phyloP scores from a whole-genome alignment of 2,329 filamentous ascomycete species.

The Exutisphaerella laricina region DNA sequence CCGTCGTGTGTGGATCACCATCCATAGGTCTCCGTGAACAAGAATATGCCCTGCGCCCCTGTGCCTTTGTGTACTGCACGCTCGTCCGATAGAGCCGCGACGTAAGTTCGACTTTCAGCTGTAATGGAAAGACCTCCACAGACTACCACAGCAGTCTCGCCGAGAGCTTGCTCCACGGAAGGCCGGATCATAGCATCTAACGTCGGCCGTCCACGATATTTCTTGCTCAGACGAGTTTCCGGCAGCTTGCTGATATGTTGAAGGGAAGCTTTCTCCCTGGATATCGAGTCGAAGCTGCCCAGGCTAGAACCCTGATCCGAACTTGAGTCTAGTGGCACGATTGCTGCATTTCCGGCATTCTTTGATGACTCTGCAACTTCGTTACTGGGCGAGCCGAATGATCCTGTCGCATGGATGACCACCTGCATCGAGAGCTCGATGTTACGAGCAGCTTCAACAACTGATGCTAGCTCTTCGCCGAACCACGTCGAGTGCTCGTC shows the following conservation, averaged over 20 bases:
- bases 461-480: slow-evolving; percentile 11
- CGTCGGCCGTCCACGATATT: slow-evolving; percentile 48
- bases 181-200: slow-evolving; percentile 49
- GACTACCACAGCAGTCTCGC: slow-evolving; percentile 58
- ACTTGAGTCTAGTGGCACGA: slow-evolving; percentile 23
- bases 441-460: slow-evolving; percentile 11
- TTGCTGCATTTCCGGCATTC: slow-evolving; percentile 8
- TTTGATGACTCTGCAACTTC: not conserved
- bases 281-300: slow-evolving; percentile 1
- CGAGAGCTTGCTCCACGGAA: slow-evolving; percentile 53
- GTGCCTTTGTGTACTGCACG: slow-evolving; percentile 62
- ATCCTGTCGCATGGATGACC: slow-evolving; percentile 48
- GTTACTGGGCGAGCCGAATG: not conserved
- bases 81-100: slow-evolving; percentile 57
- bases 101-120: slow-evolving; percentile 50
- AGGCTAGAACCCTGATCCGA: slow-evolving; percentile 5
- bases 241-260: not conserved
- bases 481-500: slow-evolving; percentile 25
- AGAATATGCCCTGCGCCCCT: slow-evolving; percentile 58
- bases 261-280: not conserved
- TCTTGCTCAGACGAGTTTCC: slow-evolving; percentile 25
- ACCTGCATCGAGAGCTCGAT: slow-evolving; percentile 45
- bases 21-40: slow-evolving; percentile 55
- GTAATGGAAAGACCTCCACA: slow-evolving; percentile 55
- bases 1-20: no score